These are phyloP conservation scores for Populus nigra DNA, from an alignment of 345 rosid species.

Conservation along the genomic window DNA sequence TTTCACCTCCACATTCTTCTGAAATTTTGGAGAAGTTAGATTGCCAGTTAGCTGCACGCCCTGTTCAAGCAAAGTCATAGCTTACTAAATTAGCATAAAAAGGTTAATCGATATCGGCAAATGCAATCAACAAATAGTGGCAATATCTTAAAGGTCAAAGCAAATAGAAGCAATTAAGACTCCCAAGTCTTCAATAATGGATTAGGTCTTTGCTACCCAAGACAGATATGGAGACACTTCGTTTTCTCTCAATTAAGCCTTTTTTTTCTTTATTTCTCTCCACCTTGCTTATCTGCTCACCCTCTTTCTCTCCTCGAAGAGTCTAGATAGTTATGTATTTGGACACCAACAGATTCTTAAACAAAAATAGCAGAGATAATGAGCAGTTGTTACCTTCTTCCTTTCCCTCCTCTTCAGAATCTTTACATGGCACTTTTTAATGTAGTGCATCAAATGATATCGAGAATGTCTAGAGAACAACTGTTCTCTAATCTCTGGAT, in stretches of 20 bases:
- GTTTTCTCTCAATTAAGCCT: background rate
- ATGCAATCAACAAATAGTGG: background rate
- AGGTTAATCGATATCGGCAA: background rate
- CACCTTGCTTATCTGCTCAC: background rate
- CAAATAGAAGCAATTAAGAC: background rate
- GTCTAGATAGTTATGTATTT: background rate
- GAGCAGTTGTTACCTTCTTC: constrained; percentile 34
- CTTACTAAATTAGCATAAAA: background rate
- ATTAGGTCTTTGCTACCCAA: background rate
- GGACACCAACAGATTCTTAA: background rate
- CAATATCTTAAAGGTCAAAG: background rate
- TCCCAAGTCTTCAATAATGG: background rate
- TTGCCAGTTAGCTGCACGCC: constrained; percentile 43
- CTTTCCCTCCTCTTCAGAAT: constrained; percentile 84
- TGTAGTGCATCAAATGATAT: constrained; percentile 93
- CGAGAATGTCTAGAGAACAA: constrained; percentile 75
- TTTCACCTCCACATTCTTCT: constrained; percentile 41
- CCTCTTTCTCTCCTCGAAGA: background rate
- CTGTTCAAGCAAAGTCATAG: constrained; percentile 27
- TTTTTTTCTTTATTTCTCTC: background rate
- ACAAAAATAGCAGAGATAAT: background rate
- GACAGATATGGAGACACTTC: too few relatives aligned
- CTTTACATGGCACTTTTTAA: constrained; percentile 92
- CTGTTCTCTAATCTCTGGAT: constrained; percentile 63
- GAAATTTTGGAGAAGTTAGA: constrained; percentile 46